Evolutionary conservation across 1,139 yeast species (phyloP).

Genomic region (Schwanniomyces etchellsii): DNA sequence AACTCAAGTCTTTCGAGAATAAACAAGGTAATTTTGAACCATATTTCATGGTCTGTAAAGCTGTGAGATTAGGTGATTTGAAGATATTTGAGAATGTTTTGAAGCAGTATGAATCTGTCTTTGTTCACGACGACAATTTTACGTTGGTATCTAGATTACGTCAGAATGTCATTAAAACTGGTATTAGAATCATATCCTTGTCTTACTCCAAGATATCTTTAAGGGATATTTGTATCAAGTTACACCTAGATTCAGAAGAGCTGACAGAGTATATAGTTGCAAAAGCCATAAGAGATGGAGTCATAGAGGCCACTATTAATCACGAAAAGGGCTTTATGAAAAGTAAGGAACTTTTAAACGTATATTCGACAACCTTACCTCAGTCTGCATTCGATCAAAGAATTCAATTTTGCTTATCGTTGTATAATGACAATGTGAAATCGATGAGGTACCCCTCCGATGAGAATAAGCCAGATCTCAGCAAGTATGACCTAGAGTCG

Average conservation of each 20-base stretch:
- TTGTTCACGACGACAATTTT: slow-evolving; percentile 75
- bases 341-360: slow-evolving; percentile 78
- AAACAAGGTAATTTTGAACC: slow-evolving; percentile 59
- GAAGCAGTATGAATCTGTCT: slow-evolving; percentile 52
- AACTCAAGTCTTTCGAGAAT: slow-evolving; percentile 72
- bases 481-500: slow-evolving; percentile 22
- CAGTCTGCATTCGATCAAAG: slow-evolving; percentile 88
- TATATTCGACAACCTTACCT: slow-evolving; percentile 84
- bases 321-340: slow-evolving; percentile 92
- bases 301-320: slow-evolving; percentile 89
- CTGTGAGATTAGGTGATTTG: slow-evolving; percentile 90
- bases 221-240: slow-evolving; percentile 83
- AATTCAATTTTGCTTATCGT: slow-evolving; percentile 82
- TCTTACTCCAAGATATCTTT: slow-evolving; percentile 88
- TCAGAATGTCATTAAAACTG: slow-evolving; percentile 96
- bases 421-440: slow-evolving; percentile 89
- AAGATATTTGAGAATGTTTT: slow-evolving; percentile 74
- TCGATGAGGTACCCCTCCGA: slow-evolving; percentile 87
- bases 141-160: slow-evolving; percentile 85
- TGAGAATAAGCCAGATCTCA: slow-evolving; percentile 25
- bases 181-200: slow-evolving; percentile 87
- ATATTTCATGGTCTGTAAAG: slow-evolving; percentile 81
- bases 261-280: slow-evolving; percentile 96
- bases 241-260: slow-evolving; percentile 90
- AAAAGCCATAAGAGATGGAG: slow-evolving; percentile 96